Evolutionary conservation across 257 asterid genomes (phyloP).

Genomic region (Ballota nigra): DNA sequence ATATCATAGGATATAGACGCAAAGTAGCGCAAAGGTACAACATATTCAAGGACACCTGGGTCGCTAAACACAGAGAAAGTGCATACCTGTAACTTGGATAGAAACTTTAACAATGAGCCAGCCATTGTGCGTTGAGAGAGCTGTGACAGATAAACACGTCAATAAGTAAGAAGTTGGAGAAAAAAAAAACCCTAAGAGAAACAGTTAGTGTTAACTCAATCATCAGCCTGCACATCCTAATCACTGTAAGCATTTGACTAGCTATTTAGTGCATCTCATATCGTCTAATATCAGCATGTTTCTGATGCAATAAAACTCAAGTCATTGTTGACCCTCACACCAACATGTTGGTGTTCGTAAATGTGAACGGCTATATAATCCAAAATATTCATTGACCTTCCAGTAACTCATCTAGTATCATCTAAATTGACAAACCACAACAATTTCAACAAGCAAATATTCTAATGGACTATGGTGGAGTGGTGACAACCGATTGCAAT

Average conservation of each 20-base stretch:
- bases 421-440: slow-evolving; percentile 4
- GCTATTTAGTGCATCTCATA: slow-evolving; percentile 12
- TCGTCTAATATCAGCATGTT: slow-evolving; percentile 11
- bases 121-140: slow-evolving; percentile 94
- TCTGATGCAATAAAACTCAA: slow-evolving; percentile 17
- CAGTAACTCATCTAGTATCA: slow-evolving; percentile 8
- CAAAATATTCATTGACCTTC: neutral
- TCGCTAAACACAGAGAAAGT: neutral
- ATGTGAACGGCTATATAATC: neutral
- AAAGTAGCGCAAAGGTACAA: slow-evolving; percentile 16
- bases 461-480: neutral
- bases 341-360: neutral
- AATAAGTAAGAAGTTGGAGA: slow-evolving; percentile 8
- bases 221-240: slow-evolving; percentile 20
- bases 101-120: slow-evolving; percentile 86
- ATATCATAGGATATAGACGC: neutral
- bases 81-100: slow-evolving; percentile 93
- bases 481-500: neutral
- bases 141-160: slow-evolving; percentile 44
- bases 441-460: neutral
- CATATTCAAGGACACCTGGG: slow-evolving; percentile 15
- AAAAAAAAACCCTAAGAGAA: slow-evolving; percentile 16
- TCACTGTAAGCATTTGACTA: slow-evolving; percentile 12
- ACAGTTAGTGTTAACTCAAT: slow-evolving; percentile 7
- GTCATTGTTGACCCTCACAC: no score